Base-by-base conservation (phyloP, 768 basidiomycete genomes). In the Suillus subalutaceus region DNA sequence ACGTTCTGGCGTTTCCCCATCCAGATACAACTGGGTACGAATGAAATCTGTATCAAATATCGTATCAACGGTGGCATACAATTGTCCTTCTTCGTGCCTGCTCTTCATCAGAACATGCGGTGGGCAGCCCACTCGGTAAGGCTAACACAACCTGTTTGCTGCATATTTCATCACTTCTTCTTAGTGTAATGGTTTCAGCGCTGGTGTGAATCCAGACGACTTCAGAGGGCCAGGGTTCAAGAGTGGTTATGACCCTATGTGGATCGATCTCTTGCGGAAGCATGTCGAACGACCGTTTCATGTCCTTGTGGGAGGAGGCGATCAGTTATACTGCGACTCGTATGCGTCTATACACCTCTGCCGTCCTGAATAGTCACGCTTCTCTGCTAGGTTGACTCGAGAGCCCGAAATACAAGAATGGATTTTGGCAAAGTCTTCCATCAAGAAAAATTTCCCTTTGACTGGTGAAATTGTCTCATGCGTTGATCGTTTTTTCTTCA, bases 1-100 rank as follows among this genome's bases (percentile, higher is more conserved):
- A 94, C 94, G 1, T 99, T 99, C 81, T 99, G 95, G 92, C 85
- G 97, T 63, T 98, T 98, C 80, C 82, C 89, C 72, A 87, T 98
- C 58, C 87, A 90, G 68, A 84, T 99, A 63, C 94, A 94, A 0
- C 77, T 98, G 2, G 82, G 84, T 2, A 78, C 81, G 10, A 79
- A 81, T 44, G 93, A 97, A 79, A 91, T 95, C 85, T 79, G 82
- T 59, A 83, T 99, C 62, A 82, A 79, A 64, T 99, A 99, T 77
- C 85, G 84, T 63, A 82, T 99, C 72, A 98, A 99, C 75, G 80
- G 85, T 12, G 91, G 96, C 3, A 87, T 90, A 60, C 83, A 85
- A 66, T 80, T 94, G 59, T 84, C 86, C 43, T 99, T 99, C 76
- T 88, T 85, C 74, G 90, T 99, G 16, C 96, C 97, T 0, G 94